A percentile compares a stretch with the other conserved stretches of the same genome.
These are phyloP conservation scores for Malassezia cuniculi DNA, from an alignment of 1,284 basidiomycete species.

Conservation along the genomic window DNA sequence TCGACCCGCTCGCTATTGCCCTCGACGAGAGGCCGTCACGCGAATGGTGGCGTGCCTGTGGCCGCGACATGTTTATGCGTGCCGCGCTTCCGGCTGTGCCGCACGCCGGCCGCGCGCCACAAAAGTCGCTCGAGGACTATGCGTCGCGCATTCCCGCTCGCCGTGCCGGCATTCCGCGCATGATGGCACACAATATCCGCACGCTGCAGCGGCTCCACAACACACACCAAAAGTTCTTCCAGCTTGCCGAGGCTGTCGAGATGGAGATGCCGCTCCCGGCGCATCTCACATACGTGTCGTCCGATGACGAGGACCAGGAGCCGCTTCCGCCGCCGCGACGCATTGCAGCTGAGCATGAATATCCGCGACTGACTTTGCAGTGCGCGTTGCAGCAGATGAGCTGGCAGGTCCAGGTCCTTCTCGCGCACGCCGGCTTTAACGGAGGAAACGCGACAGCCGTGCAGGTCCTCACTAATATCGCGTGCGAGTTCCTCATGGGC, in stretches of 20 bases:
- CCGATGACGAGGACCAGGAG: conserved; percentile 20
- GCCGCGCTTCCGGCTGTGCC: conserved; percentile 21
- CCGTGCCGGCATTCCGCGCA: conserved; percentile 22
- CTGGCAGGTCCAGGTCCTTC: conserved; percentile 24
- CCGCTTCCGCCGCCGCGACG: background rate
- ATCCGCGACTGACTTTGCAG: conserved; percentile 8
- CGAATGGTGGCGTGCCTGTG: conserved; percentile 28
- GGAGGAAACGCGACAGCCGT: conserved; percentile 50
- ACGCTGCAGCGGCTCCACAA: conserved; percentile 32
- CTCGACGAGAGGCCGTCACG: conserved; percentile 2
- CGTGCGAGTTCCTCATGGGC: conserved; percentile 68
- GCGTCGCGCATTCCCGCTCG: conserved; percentile 15
- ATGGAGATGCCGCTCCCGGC: conserved; percentile 37
- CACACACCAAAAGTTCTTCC: conserved; percentile 34
- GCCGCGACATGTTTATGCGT: conserved; percentile 21
- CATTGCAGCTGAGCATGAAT: background rate
- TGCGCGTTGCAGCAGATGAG: conserved; percentile 19
- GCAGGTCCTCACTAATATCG: conserved; percentile 66
- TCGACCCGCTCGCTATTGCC: conserved; percentile 5
- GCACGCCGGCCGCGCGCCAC: conserved; percentile 3
- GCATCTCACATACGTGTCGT: conserved; percentile 23
- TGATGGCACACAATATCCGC: conserved; percentile 30
- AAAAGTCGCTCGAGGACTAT: background rate
- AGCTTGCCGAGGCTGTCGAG: conserved; percentile 29
- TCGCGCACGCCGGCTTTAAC: conserved; percentile 41